Percentiles rank a stretch among this genome's conserved stretches.
Conservation (phyloP, 2,329 filamentous ascomycete species). For the Penicillium nordicum region DNA sequence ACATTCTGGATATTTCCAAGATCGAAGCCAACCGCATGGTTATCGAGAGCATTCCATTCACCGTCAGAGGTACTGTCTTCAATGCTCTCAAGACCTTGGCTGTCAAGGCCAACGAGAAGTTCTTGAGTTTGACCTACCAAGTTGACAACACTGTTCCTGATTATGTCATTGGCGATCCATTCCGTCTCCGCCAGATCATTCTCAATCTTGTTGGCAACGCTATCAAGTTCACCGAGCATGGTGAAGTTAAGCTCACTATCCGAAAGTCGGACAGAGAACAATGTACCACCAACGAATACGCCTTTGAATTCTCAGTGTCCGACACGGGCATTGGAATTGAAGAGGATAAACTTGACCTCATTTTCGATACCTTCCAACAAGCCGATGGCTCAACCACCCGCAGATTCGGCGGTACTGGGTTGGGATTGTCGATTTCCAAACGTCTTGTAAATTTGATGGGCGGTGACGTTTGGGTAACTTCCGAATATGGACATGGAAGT, state of each 20-base stretch:
- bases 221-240: slow-evolving; percentile 97
- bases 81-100: slow-evolving; percentile 94
- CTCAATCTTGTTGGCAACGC: slow-evolving; percentile 96
- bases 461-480: slow-evolving; percentile 93
- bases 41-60: slow-evolving; percentile 96
- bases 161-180: slow-evolving; percentile 92
- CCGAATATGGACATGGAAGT: slow-evolving; percentile 84
- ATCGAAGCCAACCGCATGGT: slow-evolving; percentile 97
- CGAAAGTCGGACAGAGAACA: slow-evolving; percentile 64
- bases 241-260: slow-evolving; percentile 93
- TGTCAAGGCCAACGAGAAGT: slow-evolving; percentile 96
- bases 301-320: slow-evolving; percentile 91
- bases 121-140: slow-evolving; percentile 85
- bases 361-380: slow-evolving; percentile 99
- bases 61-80: slow-evolving; percentile 89
- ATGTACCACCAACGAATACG: slow-evolving; percentile 72
- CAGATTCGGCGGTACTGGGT: slow-evolving; percentile 91
- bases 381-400: slow-evolving; percentile 94
- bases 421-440: slow-evolving; percentile 93
- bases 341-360: slow-evolving; percentile 89
- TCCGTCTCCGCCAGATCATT: slow-evolving; percentile 93
- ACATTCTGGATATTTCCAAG: slow-evolving; percentile 66
- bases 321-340: slow-evolving; percentile 97
- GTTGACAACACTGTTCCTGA: slow-evolving; percentile 92
- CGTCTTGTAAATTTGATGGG: slow-evolving; percentile 94